A percentile compares a stretch with the other conserved stretches of the same genome.
phyloP scores from a whole-genome alignment of 164 flowering plant genomes.

The Vitis amurensis region DNA sequence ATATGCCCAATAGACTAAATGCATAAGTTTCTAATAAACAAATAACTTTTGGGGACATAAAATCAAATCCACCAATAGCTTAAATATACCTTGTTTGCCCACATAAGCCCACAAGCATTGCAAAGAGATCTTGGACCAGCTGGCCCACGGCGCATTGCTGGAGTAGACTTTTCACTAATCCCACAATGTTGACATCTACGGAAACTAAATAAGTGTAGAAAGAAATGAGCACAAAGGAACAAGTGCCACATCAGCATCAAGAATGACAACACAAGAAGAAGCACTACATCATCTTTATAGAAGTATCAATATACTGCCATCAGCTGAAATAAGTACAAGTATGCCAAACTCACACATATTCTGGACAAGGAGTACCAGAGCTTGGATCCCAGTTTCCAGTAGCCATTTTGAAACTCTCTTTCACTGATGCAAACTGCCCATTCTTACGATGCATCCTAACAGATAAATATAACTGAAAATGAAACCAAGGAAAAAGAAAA shows the following conservation, averaged over 20 bases:
- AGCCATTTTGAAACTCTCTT: conserved; percentile 15
- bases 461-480: not conserved
- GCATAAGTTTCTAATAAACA: too few relatives aligned
- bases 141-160: conserved; percentile 72
- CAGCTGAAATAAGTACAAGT: too few relatives aligned
- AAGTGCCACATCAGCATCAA: conserved; percentile 2
- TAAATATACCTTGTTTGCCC: conserved; percentile 60
- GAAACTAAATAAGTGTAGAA: conserved; percentile 15
- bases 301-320: not conserved
- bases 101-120: conserved; percentile 74
- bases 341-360: conserved; percentile 31
- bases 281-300: not conserved
- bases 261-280: not conserved
- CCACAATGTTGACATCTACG: conserved; percentile 66
- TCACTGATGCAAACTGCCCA: conserved; percentile 46
- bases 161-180: conserved; percentile 48
- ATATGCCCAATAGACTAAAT: too few relatives aligned
- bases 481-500: too few relatives aligned
- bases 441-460: conserved; percentile 48
- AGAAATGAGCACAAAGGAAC: conserved; percentile 2
- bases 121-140: conserved; percentile 69
- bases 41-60: too few relatives aligned
- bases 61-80: not conserved
- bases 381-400: conserved; percentile 31
- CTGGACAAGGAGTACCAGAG: conserved; percentile 26